Evolutionary conservation across 257 asterid species (phyloP).

Genomic region (Capsicum chinense): DNA sequence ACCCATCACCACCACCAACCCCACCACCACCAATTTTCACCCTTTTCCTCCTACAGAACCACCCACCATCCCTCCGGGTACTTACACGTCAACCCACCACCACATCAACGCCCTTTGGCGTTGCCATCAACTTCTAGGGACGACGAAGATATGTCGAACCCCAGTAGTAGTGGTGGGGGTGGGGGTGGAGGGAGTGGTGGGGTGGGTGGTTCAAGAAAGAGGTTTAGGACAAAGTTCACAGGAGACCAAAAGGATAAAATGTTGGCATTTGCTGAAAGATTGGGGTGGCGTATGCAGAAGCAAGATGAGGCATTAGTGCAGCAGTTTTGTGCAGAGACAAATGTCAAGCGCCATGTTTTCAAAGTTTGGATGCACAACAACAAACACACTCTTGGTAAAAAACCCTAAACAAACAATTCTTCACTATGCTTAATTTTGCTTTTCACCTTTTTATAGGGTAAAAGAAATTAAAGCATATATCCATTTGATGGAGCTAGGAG

Average conservation of each 20-base stretch:
- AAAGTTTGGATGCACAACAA: conserved; percentile 84
- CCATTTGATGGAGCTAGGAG: conserved; percentile 16
- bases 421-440: background rate
- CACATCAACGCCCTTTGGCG: conserved; percentile 42
- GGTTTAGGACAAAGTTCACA: conserved; percentile 60
- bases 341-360: conserved; percentile 58
- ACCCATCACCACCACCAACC: conserved; percentile 35
- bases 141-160: conserved; percentile 51
- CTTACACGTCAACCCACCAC: conserved; percentile 41
- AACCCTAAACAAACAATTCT: conserved; percentile 35
- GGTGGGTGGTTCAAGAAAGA: conserved; percentile 42
- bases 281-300: conserved; percentile 61
- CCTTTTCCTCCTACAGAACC: conserved; percentile 36
- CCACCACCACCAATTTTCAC: conserved; percentile 35
- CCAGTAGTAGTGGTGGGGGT: conserved; percentile 46
- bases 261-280: conserved; percentile 55
- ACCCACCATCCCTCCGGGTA: conserved; percentile 44
- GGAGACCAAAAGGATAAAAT: conserved; percentile 60
- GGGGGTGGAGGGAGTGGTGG: conserved; percentile 37
- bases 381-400: conserved; percentile 57
- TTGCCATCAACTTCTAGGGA: conserved; percentile 48
- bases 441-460: background rate
- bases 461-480: conserved; percentile 6
- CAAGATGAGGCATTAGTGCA: conserved; percentile 53
- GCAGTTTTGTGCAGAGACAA: conserved; percentile 60